Base-by-base conservation (phyloP, 495 filamentous ascomycete species). In the Glarea lozoyensis region DNA sequence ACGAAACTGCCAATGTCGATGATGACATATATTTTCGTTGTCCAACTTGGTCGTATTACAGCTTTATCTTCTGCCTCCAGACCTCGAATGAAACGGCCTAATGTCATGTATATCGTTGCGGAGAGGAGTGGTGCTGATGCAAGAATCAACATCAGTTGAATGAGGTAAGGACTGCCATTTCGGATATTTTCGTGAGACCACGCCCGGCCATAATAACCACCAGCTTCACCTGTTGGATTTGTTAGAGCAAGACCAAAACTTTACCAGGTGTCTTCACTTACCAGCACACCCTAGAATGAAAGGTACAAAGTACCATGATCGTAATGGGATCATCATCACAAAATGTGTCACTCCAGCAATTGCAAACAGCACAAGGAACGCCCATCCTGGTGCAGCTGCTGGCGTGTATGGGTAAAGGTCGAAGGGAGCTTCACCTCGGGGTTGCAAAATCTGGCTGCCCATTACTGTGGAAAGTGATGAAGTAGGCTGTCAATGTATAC, bases 71-170 rank as follows among this genome's bases (percentile, higher is more conserved):
- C 70, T 18, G 62, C 75, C 18, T 70, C 58, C 5, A 65, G 49
- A 2, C 49, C 21, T 12, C 50, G 45, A 22, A 73, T 65, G 2
- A 76, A 53, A 1, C 73, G 64, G 0, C 65, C 72, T 2, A 75
- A 56, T 15, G 62, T 60, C 72, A 75, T 76, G 50, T 76, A 74
- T 29, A 76, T 70, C 5, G 64, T 66, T 0, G 70, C 72, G 5
- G 72, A 68, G 38, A 68, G 66, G 5, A 75, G 54, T 0, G 70
- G 67, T 5, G 72, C 69, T 1, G 68, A 67, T 3, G 73, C 49
- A 2, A 75, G 60, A 10, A 73, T 57, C 10, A 73, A 47, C 6
- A 67, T 48, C 6, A 58, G 59, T 44, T 75, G 66, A 24, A 68
- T 61, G 18, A 70, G 51, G 47, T 70, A 79, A 0, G 69, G 67